Evolutionary conservation across 257 asterid species (phyloP).

Genomic region (Echium plantagineum): DNA sequence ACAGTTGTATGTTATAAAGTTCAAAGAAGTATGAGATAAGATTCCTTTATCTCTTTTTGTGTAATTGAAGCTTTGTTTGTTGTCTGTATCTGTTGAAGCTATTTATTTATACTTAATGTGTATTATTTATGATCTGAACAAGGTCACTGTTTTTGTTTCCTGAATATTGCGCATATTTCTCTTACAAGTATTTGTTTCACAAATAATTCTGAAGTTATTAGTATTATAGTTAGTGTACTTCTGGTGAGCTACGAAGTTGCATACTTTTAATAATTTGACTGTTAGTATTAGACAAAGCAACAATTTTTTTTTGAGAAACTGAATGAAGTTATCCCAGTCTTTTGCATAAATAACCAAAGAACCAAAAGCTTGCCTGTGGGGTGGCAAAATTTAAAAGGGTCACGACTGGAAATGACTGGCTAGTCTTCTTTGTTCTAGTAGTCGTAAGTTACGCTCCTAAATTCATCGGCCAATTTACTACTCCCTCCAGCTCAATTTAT

Average conservation of each 20-base stretch:
- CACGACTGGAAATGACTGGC: too few species aligned
- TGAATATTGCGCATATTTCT: background rate
- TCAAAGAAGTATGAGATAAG: background rate
- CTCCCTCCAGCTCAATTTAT: too few species aligned
- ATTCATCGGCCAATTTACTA: too few species aligned
- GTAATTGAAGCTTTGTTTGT: slow-evolving; percentile 8
- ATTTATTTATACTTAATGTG: slow-evolving; percentile 3
- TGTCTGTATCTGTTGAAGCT: slow-evolving; percentile 6
- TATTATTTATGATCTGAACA: background rate
- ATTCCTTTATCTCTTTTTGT: background rate
- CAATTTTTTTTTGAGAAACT: background rate
- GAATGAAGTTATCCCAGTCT: too few species aligned
- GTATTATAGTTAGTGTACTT: background rate
- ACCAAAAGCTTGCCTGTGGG: too few species aligned
- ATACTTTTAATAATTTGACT: too few species aligned
- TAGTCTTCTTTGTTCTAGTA: too few species aligned
- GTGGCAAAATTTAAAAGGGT: too few species aligned
- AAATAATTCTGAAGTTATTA: slow-evolving; percentile 1
- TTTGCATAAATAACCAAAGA: too few species aligned
- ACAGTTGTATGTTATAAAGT: slow-evolving; percentile 12
- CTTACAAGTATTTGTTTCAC: background rate
- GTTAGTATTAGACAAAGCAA: background rate
- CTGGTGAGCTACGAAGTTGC: background rate
- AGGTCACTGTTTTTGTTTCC: background rate
- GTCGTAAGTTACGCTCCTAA: too few species aligned